These are phyloP conservation scores for Chrysanthemum seticuspe DNA, from an alignment of 129 eudicot species.

Conservation along the genomic window DNA sequence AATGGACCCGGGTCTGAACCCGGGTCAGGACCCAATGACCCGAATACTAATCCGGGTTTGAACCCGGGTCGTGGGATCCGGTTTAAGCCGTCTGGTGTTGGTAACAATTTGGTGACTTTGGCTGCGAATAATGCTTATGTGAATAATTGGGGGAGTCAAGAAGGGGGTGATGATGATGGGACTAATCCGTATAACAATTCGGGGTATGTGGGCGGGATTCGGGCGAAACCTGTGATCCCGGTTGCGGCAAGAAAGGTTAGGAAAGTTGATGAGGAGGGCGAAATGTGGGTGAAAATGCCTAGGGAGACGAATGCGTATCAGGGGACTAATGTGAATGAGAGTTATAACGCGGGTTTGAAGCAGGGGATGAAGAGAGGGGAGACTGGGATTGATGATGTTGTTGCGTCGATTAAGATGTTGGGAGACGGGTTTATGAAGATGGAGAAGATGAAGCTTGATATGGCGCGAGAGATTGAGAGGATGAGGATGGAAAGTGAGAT, in stretches of 20 bases:
- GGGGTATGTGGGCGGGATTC: constrained; percentile 20
- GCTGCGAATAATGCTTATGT: constrained; percentile 27
- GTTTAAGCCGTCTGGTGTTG: constrained; percentile 31
- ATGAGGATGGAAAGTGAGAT: constrained; percentile 79
- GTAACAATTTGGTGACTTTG: constrained; percentile 31
- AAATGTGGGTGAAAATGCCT: constrained; percentile 49
- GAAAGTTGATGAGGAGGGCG: constrained; percentile 38
- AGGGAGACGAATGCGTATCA: constrained; percentile 29
- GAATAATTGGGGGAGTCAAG: constrained; percentile 31
- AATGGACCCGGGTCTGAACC: constrained; percentile 42
- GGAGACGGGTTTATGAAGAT: constrained; percentile 88
- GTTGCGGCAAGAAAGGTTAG: constrained; percentile 35
- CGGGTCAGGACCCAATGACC: constrained; percentile 1
- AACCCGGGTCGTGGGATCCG: constrained; percentile 43
- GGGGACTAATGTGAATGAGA: constrained; percentile 33
- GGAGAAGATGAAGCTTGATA: constrained; percentile 88
- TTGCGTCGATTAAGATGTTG: constrained; percentile 54
- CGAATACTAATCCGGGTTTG: background rate
- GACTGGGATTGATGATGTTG: constrained; percentile 53
- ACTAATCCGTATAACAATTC: constrained; percentile 18
- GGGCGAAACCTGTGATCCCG: constrained; percentile 14
- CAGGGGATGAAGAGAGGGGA: constrained; percentile 47
- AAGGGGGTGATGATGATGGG: constrained; percentile 24
- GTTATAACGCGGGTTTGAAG: constrained; percentile 34
- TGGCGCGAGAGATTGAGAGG: constrained; percentile 74